These are phyloP conservation scores for Avena insularis DNA, from an alignment of 176 grass and related monocot genomes.

Conservation along the genomic window DNA sequence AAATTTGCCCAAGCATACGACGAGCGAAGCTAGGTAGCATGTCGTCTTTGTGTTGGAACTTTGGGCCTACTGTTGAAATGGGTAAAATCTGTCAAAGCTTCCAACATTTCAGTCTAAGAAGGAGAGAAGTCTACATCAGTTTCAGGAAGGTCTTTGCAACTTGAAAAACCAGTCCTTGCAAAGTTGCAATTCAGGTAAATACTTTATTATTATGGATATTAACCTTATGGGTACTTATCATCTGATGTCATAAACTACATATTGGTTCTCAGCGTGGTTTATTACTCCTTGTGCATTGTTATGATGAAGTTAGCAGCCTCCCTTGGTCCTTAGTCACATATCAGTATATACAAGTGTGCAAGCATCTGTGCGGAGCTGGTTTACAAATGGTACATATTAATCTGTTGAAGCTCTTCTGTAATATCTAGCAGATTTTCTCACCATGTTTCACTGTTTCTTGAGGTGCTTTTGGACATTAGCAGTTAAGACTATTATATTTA, in stretches of 20 bases:
- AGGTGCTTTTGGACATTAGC: conserved; percentile 98
- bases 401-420: background rate
- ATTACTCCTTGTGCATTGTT: conserved; percentile 40
- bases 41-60: background rate
- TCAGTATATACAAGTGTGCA: conserved; percentile 98
- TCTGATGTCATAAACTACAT: background rate
- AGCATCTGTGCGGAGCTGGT: conserved; percentile 94
- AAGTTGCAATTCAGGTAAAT: conserved; percentile 26
- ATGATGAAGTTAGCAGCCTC: conserved; percentile 82
- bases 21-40: background rate
- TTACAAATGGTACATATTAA: conserved; percentile 75
- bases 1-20: background rate
- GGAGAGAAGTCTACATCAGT: background rate
- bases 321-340: conserved; percentile 92
- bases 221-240: conserved; percentile 10
- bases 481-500: conserved; percentile 74
- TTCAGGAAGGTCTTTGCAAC: conserved; percentile 13
- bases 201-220: conserved; percentile 11
- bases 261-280: background rate
- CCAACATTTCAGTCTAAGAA: background rate
- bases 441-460: conserved; percentile 29
- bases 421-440: conserved; percentile 37
- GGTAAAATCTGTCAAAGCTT: conserved; percentile 2
- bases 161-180: background rate
- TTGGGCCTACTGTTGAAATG: background rate